A percentile compares a stretch with the other conserved stretches of the same genome.
phyloP scores from a whole-genome alignment of 805 yeast genomes.

The Candida cerambycidarum region DNA sequence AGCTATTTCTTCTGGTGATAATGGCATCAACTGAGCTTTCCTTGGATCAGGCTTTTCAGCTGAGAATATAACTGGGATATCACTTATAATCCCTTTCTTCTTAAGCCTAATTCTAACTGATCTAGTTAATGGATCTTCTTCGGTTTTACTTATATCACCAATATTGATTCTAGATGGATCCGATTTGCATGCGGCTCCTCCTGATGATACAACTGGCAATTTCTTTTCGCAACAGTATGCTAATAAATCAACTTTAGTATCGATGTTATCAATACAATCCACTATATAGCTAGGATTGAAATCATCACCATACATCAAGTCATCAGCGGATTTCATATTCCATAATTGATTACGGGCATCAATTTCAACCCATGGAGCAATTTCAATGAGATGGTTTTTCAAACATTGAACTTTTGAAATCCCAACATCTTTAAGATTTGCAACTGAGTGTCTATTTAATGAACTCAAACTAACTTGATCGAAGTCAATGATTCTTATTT shows the following conservation, averaged over 20 bases:
- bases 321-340: constrained; percentile 64
- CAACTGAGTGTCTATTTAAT: constrained; percentile 92
- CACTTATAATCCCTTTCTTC: constrained; percentile 69
- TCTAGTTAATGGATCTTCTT: constrained; percentile 91
- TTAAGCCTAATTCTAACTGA: constrained; percentile 83
- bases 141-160: constrained; percentile 85
- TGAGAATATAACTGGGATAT: constrained; percentile 86
- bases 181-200: constrained; percentile 97
- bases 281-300: constrained; percentile 73
- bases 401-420: constrained; percentile 83
- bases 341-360: constrained; percentile 79
- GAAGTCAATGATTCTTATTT: constrained; percentile 81
- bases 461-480: constrained; percentile 95
- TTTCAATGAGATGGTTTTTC: constrained; percentile 59
- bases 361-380: constrained; percentile 93
- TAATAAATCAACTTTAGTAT: constrained; percentile 90
- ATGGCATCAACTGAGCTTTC: constrained; percentile 83
- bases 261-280: constrained; percentile 96
- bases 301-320: constrained; percentile 50
- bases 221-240: constrained; percentile 63
- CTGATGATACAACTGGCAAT: constrained; percentile 78
- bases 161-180: constrained; percentile 91
- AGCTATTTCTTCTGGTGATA: constrained; percentile 76
- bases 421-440: constrained; percentile 89
- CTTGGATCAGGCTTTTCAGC: constrained; percentile 96